These are phyloP conservation scores for Cardamine chenopodiifolia DNA, from an alignment of 345 rosid species.

Conservation along the genomic window DNA sequence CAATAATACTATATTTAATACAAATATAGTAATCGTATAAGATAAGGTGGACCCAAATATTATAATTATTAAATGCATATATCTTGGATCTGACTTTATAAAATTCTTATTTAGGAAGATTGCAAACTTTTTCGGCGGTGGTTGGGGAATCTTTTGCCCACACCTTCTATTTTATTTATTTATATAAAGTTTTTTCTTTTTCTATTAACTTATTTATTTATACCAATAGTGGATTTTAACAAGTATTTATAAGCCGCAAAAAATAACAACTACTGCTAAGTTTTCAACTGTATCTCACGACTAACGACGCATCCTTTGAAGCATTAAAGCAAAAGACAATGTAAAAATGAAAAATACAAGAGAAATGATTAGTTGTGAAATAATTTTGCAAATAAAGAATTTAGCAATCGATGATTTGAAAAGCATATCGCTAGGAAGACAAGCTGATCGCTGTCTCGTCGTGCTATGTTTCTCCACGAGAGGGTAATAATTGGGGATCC, in stretches of 20 bases:
- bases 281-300: not conserved
- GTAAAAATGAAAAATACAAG: not conserved
- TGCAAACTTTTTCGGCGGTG: conserved; percentile 34
- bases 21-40: conserved; percentile 24
- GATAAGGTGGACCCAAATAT: conserved; percentile 39
- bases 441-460: conserved; percentile 33
- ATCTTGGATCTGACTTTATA: conserved; percentile 36
- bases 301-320: not conserved
- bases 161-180: not conserved
- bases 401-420: not conserved
- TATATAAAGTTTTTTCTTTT: not conserved
- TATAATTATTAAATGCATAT: conserved; percentile 19
- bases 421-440: conserved; percentile 3
- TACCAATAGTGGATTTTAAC: not conserved
- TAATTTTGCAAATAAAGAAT: not conserved
- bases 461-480: conserved; percentile 40
- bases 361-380: not conserved
- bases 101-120: conserved; percentile 21
- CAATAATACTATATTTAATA: not conserved
- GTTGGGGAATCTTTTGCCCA: conserved; percentile 33
- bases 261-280: not conserved
- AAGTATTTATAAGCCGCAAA: not conserved
- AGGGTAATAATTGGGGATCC: conserved; percentile 27
- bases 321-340: not conserved
- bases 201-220: not conserved